Percentiles rank a stretch among this genome's conserved stretches.
Conservation (phyloP, 1,139 yeast species). For the Schwanniomyces etchellsii region DNA sequence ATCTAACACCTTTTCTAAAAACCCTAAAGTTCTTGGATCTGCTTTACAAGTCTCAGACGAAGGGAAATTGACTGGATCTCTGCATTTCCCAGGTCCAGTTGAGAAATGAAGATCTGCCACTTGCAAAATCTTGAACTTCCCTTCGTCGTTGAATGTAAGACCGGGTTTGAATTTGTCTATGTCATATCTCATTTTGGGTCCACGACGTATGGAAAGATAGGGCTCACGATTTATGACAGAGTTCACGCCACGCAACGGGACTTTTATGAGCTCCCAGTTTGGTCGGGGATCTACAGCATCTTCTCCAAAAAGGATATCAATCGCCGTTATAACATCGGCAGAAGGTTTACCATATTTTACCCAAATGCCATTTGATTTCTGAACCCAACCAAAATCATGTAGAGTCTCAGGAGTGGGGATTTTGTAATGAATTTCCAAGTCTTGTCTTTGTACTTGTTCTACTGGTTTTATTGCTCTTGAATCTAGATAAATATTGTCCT, state of each 20-base stretch:
- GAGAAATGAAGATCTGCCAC: conserved; percentile 84
- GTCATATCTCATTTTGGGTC: conserved; percentile 19
- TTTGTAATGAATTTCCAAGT: conserved; percentile 16
- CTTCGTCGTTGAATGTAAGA: conserved; percentile 28
- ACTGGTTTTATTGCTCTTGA: conserved; percentile 5
- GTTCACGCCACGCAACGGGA: conserved; percentile 19
- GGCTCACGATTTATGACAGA: conserved; percentile 16
- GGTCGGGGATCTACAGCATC: conserved; percentile 76
- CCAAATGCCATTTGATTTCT: conserved; percentile 30
- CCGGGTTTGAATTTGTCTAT: conserved; percentile 13
- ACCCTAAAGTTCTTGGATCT: conserved; percentile 60
- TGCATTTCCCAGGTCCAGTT: conserved; percentile 70
- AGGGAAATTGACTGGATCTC: conserved; percentile 57
- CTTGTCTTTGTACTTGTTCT: conserved; percentile 11
- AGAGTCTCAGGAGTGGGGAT: conserved; percentile 30
- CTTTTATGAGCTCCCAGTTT: conserved; percentile 50
- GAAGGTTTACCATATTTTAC: conserved; percentile 38
- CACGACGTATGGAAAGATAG: conserved; percentile 25
- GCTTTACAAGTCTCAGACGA: conserved; percentile 54
- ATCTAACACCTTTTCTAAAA: conserved; percentile 61
- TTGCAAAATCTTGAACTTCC: conserved; percentile 70
- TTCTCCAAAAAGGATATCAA: conserved; percentile 66
- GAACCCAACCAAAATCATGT: conserved; percentile 28
- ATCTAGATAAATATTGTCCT: conserved; percentile 1
- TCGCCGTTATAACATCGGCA: conserved; percentile 31